A percentile compares a stretch with the other conserved stretches of the same genome.
Conservation (phyloP, 2,329 filamentous ascomycete genomes). For the Phoma sp. region DNA sequence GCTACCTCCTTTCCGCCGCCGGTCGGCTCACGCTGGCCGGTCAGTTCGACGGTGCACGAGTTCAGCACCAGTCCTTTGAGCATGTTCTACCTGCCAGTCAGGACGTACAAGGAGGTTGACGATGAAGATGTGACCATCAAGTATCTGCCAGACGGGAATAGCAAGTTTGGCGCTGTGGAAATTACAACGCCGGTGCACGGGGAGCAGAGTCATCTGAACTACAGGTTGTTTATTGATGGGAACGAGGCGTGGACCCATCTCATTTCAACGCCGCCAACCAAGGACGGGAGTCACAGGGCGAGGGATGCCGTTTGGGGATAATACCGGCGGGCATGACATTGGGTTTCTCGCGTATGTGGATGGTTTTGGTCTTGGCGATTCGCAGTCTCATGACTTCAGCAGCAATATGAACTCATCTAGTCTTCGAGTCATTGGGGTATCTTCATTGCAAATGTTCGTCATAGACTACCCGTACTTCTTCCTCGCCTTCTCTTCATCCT, state of each 20-base stretch:
- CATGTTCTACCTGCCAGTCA: constrained; percentile 90
- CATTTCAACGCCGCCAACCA: constrained; percentile 53
- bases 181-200: constrained; percentile 72
- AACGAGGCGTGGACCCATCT: constrained; percentile 74
- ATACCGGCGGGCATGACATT: no score
- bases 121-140: constrained; percentile 83
- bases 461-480: constrained; percentile 38
- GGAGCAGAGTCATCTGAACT: constrained; percentile 77
- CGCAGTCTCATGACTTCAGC: not conserved
- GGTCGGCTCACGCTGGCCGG: constrained; percentile 64
- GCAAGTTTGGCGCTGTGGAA: constrained; percentile 85
- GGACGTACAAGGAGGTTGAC: constrained; percentile 83
- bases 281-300: constrained; percentile 49
- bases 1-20: constrained; percentile 77
- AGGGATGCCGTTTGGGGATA: constrained; percentile 57
- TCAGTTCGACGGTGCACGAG: constrained; percentile 71
- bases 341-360: no score
- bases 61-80: constrained; percentile 90
- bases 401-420: not conserved
- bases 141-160: constrained; percentile 86
- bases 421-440: not conserved
- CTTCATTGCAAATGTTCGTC: not conserved
- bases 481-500: constrained; percentile 75
- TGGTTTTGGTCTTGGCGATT: not conserved
- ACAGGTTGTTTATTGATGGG: constrained; percentile 83